Conservation (phyloP, 2,329 filamentous ascomycete species). For the Botrytis deweyae region DNA sequence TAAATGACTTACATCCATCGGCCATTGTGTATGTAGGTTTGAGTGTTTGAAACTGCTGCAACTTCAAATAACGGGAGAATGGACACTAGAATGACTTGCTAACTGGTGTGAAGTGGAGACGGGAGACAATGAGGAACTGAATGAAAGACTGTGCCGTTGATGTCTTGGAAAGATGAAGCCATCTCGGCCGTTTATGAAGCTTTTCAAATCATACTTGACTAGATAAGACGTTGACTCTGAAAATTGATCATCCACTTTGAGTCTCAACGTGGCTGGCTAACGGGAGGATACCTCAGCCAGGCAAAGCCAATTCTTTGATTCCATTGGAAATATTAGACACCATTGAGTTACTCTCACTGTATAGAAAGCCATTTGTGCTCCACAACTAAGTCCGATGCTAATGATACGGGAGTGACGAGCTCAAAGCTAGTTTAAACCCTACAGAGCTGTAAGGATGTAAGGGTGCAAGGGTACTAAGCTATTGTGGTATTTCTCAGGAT, state of each 20-base stretch:
- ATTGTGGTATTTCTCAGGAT: slow-evolving; percentile 18
- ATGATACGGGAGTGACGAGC: slow-evolving; percentile 31
- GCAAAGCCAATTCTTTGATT: slow-evolving; percentile 18
- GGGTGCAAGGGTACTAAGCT: slow-evolving; percentile 5
- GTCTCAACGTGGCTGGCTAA: slow-evolving; percentile 34
- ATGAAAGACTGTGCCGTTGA: slow-evolving; percentile 24
- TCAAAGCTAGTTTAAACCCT: slow-evolving; percentile 36
- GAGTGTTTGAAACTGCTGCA: slow-evolving; percentile 14
- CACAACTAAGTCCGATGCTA: slow-evolving; percentile 29
- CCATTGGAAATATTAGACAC: slow-evolving; percentile 21
- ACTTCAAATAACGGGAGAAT: slow-evolving; percentile 20
- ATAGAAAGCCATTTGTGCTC: slow-evolving; percentile 25
- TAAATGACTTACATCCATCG: slow-evolving; percentile 38
- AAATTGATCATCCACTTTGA: slow-evolving; percentile 21
- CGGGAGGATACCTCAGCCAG: slow-evolving; percentile 31
- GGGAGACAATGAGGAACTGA: slow-evolving; percentile 23
- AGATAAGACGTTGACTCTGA: slow-evolving; percentile 19
- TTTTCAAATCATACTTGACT: slow-evolving; percentile 23
- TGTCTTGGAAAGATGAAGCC: slow-evolving; percentile 26
- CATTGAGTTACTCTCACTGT: slow-evolving; percentile 22
- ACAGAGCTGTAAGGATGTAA: slow-evolving; percentile 34
- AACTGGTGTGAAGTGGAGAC: slow-evolving; percentile 2
- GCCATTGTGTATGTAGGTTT: slow-evolving; percentile 32
- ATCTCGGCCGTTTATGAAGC: slow-evolving; percentile 34
- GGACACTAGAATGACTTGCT: slow-evolving; percentile 11